These are phyloP conservation scores for Elsinoe batatas DNA, from an alignment of 2,329 filamentous ascomycete genomes.

Conservation along the genomic window DNA sequence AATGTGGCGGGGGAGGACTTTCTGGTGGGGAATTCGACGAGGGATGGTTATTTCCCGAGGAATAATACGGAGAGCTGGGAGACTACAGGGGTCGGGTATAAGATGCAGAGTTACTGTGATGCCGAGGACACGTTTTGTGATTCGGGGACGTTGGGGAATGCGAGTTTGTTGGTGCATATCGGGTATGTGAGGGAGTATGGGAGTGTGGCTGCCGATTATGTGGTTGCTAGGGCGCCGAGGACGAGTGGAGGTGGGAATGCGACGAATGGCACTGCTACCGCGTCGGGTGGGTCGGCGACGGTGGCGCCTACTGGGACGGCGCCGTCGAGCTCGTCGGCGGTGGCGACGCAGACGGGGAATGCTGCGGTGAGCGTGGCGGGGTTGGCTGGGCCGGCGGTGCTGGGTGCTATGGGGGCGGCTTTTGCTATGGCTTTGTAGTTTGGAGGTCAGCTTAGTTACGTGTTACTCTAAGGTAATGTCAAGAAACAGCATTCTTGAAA, in stretches of 20 bases:
- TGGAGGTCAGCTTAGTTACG: background rate
- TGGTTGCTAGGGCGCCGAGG: background rate
- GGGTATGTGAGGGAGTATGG: background rate
- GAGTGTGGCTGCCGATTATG: background rate
- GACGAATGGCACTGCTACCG: background rate
- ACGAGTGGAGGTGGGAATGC: background rate
- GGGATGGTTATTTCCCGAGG: slow-evolving; percentile 17
- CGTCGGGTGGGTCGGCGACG: background rate
- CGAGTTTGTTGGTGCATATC: background rate
- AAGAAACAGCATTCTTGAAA: too few relatives aligned
- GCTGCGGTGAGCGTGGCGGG: background rate
- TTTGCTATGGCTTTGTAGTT: background rate
- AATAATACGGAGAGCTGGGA: slow-evolving; percentile 5
- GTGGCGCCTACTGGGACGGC: too few relatives aligned
- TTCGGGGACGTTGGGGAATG: background rate
- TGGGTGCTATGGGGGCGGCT: background rate
- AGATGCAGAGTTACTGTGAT: slow-evolving; percentile 8
- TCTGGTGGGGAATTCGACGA: slow-evolving; percentile 1
- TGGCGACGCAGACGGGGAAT: background rate
- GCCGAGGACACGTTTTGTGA: slow-evolving; percentile 3
- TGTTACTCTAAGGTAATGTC: background rate
- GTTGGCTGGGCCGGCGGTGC: background rate
- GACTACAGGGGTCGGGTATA: background rate
- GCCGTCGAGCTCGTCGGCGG: background rate
- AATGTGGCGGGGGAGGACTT: background rate